phyloP scores from a whole-genome alignment of 148 eudicot genomes.

The Vaccinium corymbosum region DNA sequence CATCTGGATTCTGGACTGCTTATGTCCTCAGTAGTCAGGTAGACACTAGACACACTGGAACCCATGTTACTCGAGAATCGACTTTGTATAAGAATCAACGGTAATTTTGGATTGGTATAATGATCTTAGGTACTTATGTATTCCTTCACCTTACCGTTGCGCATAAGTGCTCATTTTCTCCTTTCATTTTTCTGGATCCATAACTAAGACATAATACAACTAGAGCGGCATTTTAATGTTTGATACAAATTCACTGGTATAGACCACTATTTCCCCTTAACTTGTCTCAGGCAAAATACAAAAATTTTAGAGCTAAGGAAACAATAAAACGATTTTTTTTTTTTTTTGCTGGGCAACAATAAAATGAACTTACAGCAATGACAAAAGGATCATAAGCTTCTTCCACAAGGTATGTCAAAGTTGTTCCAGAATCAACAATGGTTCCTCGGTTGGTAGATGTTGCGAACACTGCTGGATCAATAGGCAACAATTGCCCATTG shows the following conservation, averaged over 20 bases:
- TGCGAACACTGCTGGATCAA: conserved; percentile 64
- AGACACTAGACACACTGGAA: neutral
- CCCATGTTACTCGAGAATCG: neutral
- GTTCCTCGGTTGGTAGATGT: conserved; percentile 79
- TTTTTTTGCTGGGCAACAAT: neutral
- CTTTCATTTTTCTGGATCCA: neutral
- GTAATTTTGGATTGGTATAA: neutral
- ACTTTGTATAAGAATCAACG: neutral
- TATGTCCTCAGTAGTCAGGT: neutral
- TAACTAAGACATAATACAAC: neutral
- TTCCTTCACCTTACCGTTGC: neutral
- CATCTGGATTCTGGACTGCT: neutral
- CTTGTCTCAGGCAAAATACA: neutral
- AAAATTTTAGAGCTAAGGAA: neutral
- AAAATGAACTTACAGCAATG: conserved; percentile 56
- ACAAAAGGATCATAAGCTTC: conserved; percentile 87
- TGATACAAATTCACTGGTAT: neutral
- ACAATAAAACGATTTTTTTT: conserved; percentile 27
- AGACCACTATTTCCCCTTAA: neutral
- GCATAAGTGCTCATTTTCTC: neutral
- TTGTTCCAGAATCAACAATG: conserved; percentile 93
- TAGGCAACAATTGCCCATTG: conserved; percentile 71
- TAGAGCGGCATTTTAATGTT: neutral
- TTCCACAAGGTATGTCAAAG: conserved; percentile 83
- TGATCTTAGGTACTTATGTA: neutral